These are phyloP conservation scores for Magnaporthiopsis incrustans DNA, from an alignment of 2,329 filamentous ascomycete genomes.

Conservation along the genomic window DNA sequence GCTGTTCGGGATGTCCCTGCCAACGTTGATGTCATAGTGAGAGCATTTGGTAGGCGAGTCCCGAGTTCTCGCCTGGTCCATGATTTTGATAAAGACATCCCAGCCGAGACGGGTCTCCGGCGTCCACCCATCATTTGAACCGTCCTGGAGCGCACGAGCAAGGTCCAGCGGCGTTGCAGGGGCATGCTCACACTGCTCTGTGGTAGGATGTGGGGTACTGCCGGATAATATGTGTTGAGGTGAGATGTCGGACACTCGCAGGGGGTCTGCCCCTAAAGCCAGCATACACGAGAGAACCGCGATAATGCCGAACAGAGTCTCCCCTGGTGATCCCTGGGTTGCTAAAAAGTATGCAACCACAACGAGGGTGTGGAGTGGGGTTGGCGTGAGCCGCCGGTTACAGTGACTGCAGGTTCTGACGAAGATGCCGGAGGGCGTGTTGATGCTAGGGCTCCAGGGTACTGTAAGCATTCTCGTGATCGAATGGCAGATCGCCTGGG, in stretches of 20 bases:
- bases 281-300: slow-evolving; percentile 7
- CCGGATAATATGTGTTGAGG: no score
- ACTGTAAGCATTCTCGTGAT: slow-evolving; percentile 8
- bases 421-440: slow-evolving; percentile 3
- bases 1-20: background rate
- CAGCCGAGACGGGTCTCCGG: slow-evolving; percentile 4
- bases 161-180: background rate
- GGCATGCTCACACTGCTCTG: background rate
- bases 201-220: background rate
- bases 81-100: background rate
- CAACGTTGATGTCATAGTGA: no score
- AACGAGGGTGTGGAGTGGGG: slow-evolving; percentile 3
- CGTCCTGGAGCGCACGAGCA: background rate
- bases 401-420: background rate
- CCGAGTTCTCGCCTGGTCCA: no score
- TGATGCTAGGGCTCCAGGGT: background rate
- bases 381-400: background rate
- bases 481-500: slow-evolving; percentile 10
- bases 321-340: slow-evolving; percentile 1
- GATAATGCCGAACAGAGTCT: slow-evolving; percentile 8
- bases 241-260: background rate
- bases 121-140: background rate
- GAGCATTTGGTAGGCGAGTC: no score
- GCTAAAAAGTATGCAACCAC: slow-evolving; percentile 5
- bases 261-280: background rate